Evolutionary conservation across 2,329 filamentous ascomycete species (phyloP), one percentile per base, ranked within the genome.

Genomic region (Fusarium annulatum): DNA sequence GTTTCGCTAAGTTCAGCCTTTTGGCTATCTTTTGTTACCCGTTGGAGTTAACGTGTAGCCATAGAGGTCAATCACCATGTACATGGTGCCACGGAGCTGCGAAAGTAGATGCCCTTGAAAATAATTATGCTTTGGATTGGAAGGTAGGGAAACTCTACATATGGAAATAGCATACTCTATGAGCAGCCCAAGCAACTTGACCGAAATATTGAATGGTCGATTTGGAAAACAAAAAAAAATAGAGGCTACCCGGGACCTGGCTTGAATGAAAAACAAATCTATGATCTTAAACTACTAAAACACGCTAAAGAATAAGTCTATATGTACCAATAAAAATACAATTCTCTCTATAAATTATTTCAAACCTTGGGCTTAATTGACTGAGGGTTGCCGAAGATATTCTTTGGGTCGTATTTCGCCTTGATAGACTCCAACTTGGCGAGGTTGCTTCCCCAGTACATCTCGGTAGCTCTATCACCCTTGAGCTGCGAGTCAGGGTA

Each of bases 371-470:
- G 70, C 56, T 73, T 55, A 3, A 77, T 69, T 0, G 76, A 77
- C 67, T 85, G 84, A 7, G 83, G 82, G 39, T 82, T 83, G 38
- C 82, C 79, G 46, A 85, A 84, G 2, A 85, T 53, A 46, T 85
- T 78, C 6, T 76, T 75, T 0, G 84, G 80, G 34, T 85, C 82
- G 7, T 83, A 76, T 1, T 38, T 67, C 11, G 78, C 78, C 78
- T 85, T 85, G 57, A 84, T 75, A 0, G 71, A 61, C 72, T 80
- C 77, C 41, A 85, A 51, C 58, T 66, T 80, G 9, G 74, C 58
- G 14, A 85, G 59, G 15, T 84, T 81, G 2, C 46, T 36, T 1
- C 82, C 83, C 82, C 81, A 85, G 69, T 85, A 85, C 60, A 79
- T 76, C 36, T 51, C 67, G 9, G 83, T 80, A 0, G 82, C 83